A percentile compares a stretch with the other conserved stretches of the same genome.
phyloP scores from a whole-genome alignment of 208 protist species.

The Acanthamoeba lenticulata region DNA sequence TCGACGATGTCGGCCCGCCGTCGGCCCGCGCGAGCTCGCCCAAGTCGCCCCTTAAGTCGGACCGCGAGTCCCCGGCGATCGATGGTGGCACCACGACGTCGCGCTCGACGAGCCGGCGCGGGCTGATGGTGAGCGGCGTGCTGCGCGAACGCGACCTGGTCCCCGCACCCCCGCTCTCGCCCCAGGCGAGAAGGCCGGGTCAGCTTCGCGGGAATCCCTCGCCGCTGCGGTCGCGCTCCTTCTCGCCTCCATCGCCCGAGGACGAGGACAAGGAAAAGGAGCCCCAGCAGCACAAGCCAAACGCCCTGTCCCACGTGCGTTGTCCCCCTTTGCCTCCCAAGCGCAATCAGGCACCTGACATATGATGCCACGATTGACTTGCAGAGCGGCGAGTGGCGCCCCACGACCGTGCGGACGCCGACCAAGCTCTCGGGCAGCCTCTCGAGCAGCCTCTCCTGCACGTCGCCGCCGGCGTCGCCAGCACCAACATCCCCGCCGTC shows the following conservation, averaged over 20 bases:
- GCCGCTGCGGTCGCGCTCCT: not conserved
- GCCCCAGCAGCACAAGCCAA: no score
- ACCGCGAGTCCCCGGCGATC: not conserved
- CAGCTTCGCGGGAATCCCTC: not conserved
- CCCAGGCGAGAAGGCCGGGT: not conserved
- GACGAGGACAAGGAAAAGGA: not conserved
- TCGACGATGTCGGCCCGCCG: no score
- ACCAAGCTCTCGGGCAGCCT: not conserved
- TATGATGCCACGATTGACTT: not conserved
- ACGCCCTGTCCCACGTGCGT: not conserved
- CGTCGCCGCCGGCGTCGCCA: not conserved
- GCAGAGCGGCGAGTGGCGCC: not conserved
- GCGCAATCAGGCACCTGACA: not conserved
- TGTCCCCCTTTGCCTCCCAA: not conserved
- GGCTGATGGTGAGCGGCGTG: not conserved
- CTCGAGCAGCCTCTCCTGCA: not conserved
- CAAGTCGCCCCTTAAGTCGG: no score
- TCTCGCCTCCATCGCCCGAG: not conserved
- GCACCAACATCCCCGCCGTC: no score
- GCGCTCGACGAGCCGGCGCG: not conserved
- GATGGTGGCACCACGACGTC: not conserved
- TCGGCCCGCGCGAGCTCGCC: no score
- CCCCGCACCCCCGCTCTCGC: not conserved
- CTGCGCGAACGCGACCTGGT: not conserved
- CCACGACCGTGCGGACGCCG: not conserved